Evolutionary conservation across 805 yeast genomes (phyloP).

Genomic region (Tetrapisispora nanseiensis): DNA sequence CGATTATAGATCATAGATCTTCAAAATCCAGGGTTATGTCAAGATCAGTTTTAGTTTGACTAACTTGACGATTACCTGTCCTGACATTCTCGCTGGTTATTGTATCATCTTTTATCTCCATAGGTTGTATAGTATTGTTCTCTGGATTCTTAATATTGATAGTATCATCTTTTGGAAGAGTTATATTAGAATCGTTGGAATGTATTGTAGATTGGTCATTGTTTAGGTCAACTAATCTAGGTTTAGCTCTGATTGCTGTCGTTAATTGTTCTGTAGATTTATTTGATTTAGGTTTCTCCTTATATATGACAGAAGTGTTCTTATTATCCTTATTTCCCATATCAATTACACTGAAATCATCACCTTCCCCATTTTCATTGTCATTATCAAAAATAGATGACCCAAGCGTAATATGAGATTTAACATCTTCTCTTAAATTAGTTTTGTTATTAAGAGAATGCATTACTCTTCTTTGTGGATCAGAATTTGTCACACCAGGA

Average conservation of each 20-base stretch:
- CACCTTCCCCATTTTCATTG: conserved; percentile 31
- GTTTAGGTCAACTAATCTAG: conserved; percentile 42
- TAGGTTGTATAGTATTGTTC: neutral
- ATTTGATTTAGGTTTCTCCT: conserved; percentile 10
- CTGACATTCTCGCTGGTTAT: too few relatives aligned
- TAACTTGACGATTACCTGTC: too few relatives aligned
- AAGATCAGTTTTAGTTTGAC: neutral
- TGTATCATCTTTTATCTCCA: neutral
- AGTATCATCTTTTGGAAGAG: neutral
- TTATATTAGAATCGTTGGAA: neutral
- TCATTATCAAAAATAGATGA: conserved; percentile 37
- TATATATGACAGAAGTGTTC: neutral
- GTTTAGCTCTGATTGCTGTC: conserved; percentile 70
- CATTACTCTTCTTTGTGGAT: neutral
- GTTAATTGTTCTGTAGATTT: conserved; percentile 25
- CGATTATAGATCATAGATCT: neutral
- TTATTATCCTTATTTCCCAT: conserved; percentile 2
- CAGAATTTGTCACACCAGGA: conserved; percentile 66
- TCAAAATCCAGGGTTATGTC: neutral
- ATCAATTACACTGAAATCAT: conserved; percentile 1
- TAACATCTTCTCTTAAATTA: conserved; percentile 17
- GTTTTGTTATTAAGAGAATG: neutral
- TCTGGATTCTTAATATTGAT: neutral
- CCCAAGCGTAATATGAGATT: conserved; percentile 32
- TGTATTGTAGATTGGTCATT: conserved; percentile 13